phyloP scores from a whole-genome alignment of 768 basidiomycete species.

The Imleria badia region DNA sequence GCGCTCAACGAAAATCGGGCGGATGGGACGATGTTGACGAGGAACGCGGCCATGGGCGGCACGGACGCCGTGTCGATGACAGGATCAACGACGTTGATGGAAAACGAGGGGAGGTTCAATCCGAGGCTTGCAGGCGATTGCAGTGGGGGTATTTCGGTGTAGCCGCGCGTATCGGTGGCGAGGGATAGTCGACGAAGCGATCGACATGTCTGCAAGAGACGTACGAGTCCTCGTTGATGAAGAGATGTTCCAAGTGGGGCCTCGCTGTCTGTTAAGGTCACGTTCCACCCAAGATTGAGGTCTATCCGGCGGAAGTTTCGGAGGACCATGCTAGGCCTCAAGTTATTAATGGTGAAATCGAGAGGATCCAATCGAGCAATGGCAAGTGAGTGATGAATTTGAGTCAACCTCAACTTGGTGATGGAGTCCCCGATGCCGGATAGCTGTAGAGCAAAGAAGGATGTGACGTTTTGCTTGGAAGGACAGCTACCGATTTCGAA shows the following conservation, averaged over 20 bases:
- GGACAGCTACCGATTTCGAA: neutral
- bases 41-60: neutral
- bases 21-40: neutral
- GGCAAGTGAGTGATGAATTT: neutral
- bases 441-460: neutral
- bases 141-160: neutral
- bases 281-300: conserved; percentile 2
- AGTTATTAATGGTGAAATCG: neutral
- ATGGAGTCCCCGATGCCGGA: neutral
- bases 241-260: conserved; percentile 3
- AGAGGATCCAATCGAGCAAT: neutral
- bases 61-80: neutral
- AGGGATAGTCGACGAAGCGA: neutral
- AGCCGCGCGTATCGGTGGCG: conserved; percentile 12
- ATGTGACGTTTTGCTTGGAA: neutral
- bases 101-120: neutral
- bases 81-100: conserved; percentile 2
- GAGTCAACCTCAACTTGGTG: neutral
- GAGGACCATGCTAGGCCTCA: conserved; percentile 2
- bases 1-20: neutral
- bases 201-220: neutral
- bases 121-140: no score
- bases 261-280: conserved; percentile 4
- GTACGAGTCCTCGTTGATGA: conserved; percentile 9
- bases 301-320: neutral